Evolutionary conservation across 768 basidiomycete genomes (phyloP), one percentile per base, ranked within the genome.

Genomic region (Chalciporus piperatus): DNA sequence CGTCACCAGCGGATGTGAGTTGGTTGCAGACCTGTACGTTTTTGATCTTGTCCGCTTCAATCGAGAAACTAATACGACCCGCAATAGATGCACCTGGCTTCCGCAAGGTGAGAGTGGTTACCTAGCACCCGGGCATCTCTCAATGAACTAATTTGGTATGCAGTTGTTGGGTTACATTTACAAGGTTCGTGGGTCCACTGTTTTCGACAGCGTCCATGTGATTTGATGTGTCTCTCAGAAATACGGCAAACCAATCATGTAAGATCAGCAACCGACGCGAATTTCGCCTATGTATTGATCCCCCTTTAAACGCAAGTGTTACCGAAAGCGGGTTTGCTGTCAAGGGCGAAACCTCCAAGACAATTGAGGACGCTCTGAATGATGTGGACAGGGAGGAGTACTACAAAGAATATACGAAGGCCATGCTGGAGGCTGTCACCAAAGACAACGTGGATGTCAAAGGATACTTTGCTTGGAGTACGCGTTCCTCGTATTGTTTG

Each of bases 321-420:
- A 88, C 85, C 3, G 85, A 88, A 69, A 89, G 87, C 59, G 87
- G 86, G 0, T 89, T 87, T 59, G 79, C 85, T 8, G 84, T 87
- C 46, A 85, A 85, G 64, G 75, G 79, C 51, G 87, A 88, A 66
- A 77, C 74, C 61, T 64, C 63, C 40, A 73, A 79, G 70, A 70
- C 84, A 2, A 56, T 80, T 11, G 79, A 81, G 50, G 70, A 82
- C 51, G 84, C 81, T 11, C 56, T 85, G 23, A 68, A 79, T 22
- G 85, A 89, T 60, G 68, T 65, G 14, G 84, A 82, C 59, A 82
- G 87, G 33, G 76, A 85, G 48, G 74, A 82, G 56, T 89, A 87
- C 67, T 88, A 84, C 74, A 69, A 72, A 45, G 87, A 85, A 32
- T 79, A 78, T 11, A 81, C 82, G 9, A 68, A 71, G 7, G 75